Evolutionary conservation across 208 protist genomes (phyloP), one percentile per base, ranked within the genome.

Genomic region (Leishmania lainsoni): DNA sequence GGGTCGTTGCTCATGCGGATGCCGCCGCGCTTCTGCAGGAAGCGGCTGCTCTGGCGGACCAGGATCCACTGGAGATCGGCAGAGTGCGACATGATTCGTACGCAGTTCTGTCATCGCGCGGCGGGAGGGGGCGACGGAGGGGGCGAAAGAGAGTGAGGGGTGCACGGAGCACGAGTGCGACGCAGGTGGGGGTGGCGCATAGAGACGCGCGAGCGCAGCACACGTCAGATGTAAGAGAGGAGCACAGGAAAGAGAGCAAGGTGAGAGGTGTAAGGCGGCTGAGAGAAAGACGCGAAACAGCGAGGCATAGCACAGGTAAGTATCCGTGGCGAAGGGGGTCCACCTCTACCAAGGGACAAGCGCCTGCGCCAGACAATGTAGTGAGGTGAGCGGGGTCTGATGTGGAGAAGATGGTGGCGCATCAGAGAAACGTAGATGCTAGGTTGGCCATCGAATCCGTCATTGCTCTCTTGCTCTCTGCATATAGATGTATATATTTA

Each of bases 51-150:
- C 85, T 91, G 88, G 84, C 91, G 91, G 51, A 95, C 93, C 78
- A 96, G 75, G 72, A 90, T 52, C 93, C 93, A 96, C 91, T 95
- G 93, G 76, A 96, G 93, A 84, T 96, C 93, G 74, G 90, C 87
- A 83, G 93, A 96, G 89, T 96, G 93, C 74, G 88, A 87, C 93
- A 96, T 96, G 54, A 51, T 85, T 71, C 74, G 73, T 83, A 45
- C 71, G 32, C 69, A 69, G 73, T 83, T 79, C 78, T 83, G 66
- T 22, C 9, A 16, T 56, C 66, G 8, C 42, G 26, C n/a, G 48
- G 74, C 16, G 58, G 22, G 32, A 12, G 49, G 26, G 48, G 56
- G 39, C 42, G 32, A 32, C n/a, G 22, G 45, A 42, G 48, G 1
- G 6, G n/a, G 32, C 8, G 42, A 10, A 75, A 22, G 8, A 35